Conservation (phyloP, 495 filamentous ascomycete genomes). For the Penicillium daleae region DNA sequence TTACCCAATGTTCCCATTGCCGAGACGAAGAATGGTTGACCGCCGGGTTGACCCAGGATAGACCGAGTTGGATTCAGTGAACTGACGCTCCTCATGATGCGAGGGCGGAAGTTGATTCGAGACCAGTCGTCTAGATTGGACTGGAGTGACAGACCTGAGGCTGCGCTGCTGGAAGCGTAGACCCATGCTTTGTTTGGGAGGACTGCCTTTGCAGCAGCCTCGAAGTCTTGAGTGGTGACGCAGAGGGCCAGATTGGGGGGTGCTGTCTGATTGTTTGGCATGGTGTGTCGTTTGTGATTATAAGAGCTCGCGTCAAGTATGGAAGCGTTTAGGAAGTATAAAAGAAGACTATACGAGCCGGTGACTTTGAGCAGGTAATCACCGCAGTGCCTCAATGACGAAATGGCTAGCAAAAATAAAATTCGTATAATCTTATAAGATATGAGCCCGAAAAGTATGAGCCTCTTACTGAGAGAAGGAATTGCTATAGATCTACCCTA, state of each 20-base stretch:
- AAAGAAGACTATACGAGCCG: too few species aligned
- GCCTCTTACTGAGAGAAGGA: too few species aligned
- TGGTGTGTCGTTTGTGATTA: neutral
- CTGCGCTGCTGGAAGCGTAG: conserved; percentile 28
- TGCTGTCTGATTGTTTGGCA: neutral
- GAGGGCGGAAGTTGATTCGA: conserved; percentile 28
- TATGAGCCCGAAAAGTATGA: too few species aligned
- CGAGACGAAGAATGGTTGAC: neutral
- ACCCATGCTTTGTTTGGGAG: conserved; percentile 29
- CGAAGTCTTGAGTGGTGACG: neutral
- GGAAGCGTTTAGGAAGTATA: too few species aligned
- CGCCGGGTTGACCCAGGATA: neutral
- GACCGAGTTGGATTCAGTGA: conserved; percentile 21
- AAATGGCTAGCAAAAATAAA: too few species aligned
- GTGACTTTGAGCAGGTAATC: too few species aligned
- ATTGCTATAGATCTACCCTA: too few species aligned
- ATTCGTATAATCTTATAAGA: too few species aligned
- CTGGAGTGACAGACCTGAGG: conserved; percentile 21
- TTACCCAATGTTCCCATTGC: neutral
- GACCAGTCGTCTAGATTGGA: conserved; percentile 32
- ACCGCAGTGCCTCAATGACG: too few species aligned
- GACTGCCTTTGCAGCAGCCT: neutral
- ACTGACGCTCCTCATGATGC: conserved; percentile 26
- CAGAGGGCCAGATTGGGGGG: neutral
- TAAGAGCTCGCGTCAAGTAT: too few species aligned